Evolutionary conservation across 768 basidiomycete species (phyloP).

Genomic region (Amyloporia xantha): DNA sequence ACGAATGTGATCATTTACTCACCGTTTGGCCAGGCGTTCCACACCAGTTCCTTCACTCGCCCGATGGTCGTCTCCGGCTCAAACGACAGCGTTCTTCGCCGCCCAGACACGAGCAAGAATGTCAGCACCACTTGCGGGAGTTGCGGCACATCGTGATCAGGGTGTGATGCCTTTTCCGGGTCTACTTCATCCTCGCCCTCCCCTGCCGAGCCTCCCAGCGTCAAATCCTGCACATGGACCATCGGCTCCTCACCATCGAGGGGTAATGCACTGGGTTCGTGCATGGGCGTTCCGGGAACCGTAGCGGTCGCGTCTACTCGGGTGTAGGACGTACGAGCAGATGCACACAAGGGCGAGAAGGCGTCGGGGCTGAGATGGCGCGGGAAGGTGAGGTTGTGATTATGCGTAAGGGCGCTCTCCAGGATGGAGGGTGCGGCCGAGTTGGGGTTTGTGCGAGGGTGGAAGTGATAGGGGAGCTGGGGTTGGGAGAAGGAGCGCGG

Average conservation of each 20-base stretch:
- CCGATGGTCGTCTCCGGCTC: conserved; percentile 71
- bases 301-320: conserved; percentile 33
- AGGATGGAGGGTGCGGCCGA: conserved; percentile 3
- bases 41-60: conserved; percentile 75
- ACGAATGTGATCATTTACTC: no score
- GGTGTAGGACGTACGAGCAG: conserved; percentile 49
- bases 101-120: conserved; percentile 67
- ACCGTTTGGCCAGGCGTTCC: conserved; percentile 80
- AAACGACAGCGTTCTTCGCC: conserved; percentile 64
- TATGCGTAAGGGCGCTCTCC: background rate
- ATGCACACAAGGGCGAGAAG: conserved; percentile 30
- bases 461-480: conserved; percentile 1
- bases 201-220: background rate
- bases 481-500: background rate
- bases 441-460: background rate
- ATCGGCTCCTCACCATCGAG: no score
- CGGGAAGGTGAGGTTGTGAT: background rate
- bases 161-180: conserved; percentile 1
- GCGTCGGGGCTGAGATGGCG: background rate
- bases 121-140: conserved; percentile 60
- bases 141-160: conserved; percentile 37
- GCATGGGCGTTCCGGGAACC: conserved; percentile 15
- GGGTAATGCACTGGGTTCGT: conserved; percentile 3
- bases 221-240: background rate
- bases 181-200: conserved; percentile 9